Conservation (phyloP, 257 asterid species). For the Datura wrightii region DNA sequence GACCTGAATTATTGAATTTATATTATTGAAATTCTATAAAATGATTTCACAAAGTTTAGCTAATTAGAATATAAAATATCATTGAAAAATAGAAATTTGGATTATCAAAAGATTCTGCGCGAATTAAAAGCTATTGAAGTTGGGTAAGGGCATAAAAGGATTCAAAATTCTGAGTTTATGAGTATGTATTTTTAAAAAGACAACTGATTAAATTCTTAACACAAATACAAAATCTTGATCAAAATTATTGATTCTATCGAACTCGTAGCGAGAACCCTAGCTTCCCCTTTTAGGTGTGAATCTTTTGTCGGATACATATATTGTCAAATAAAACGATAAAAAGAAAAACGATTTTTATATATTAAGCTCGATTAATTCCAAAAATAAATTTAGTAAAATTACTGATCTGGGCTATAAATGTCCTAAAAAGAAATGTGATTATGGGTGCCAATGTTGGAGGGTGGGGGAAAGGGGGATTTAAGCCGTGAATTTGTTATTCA, state of each 20-base stretch:
- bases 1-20: background rate
- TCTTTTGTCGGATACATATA: background rate
- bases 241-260: background rate
- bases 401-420: background rate
- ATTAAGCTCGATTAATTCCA: background rate
- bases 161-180: background rate
- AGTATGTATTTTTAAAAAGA: background rate
- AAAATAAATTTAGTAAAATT: background rate
- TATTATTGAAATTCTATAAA: background rate
- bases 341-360: background rate
- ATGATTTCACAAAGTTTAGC: background rate
- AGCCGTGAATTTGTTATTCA: background rate
- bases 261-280: background rate
- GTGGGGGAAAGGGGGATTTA: background rate
- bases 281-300: accelerated
- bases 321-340: no score
- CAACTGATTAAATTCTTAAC: background rate
- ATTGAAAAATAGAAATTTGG: background rate
- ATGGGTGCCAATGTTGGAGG: constrained; percentile 1
- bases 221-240: background rate
- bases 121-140: background rate
- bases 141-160: background rate
- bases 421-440: background rate
- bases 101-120: background rate
- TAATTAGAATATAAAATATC: background rate